Percentiles rank a stretch among this genome's conserved stretches.
Evolutionary conservation across 345 rosid species (phyloP).

Genomic region (Eucalyptus marginata): DNA sequence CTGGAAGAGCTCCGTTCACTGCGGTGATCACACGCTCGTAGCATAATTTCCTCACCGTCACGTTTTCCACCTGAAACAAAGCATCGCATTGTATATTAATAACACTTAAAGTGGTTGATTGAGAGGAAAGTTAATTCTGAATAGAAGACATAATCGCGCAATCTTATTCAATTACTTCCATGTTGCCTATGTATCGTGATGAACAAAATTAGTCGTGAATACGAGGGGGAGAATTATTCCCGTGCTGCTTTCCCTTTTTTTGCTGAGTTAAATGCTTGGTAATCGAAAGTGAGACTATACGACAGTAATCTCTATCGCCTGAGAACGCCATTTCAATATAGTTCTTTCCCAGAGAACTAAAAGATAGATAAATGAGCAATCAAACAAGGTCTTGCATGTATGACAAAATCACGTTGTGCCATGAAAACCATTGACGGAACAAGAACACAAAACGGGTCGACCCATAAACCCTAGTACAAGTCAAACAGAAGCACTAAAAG

Average conservation of each 20-base stretch:
- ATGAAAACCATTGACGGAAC: background rate
- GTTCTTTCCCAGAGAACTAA: background rate
- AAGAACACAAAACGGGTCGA: background rate
- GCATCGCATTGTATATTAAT: background rate
- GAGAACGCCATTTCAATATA: background rate
- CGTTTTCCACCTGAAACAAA: constrained; percentile 54
- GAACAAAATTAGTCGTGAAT: background rate
- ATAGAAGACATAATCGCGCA: background rate
- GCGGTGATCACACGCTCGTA: constrained; percentile 43
- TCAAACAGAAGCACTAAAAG: background rate
- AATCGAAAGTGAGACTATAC: background rate
- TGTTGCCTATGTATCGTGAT: background rate
- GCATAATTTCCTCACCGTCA: constrained; percentile 44
- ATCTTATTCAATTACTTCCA: background rate
- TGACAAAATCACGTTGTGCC: background rate
- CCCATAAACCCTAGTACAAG: background rate
- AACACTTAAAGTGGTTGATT: background rate
- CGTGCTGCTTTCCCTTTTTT: background rate
- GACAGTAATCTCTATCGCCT: background rate
- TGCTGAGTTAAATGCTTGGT: background rate
- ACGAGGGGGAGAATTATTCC: background rate
- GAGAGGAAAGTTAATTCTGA: background rate
- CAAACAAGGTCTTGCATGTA: background rate
- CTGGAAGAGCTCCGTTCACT: constrained; percentile 71
- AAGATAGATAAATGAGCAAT: background rate